phyloP scores from a whole-genome alignment of 768 basidiomycete genomes.

The Trametes elegans region DNA sequence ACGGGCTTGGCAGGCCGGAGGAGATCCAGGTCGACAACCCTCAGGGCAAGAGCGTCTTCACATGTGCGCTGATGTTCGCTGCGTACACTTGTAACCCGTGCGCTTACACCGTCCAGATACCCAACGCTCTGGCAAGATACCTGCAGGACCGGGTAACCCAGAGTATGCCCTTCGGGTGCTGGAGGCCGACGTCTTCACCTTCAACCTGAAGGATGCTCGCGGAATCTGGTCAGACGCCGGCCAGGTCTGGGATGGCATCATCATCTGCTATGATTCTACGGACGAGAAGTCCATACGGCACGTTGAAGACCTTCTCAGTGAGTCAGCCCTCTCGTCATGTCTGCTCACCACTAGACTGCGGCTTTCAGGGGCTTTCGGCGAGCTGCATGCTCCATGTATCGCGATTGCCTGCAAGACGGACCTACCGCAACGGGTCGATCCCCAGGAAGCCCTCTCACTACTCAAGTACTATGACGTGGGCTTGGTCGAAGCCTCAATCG shows the following conservation, averaged over 20 bases:
- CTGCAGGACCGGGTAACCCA: slow-evolving; percentile 14
- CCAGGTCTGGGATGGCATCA: slow-evolving; percentile 54
- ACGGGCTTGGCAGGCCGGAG: slow-evolving; percentile 40
- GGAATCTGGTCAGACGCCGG: slow-evolving; percentile 13
- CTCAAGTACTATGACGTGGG: slow-evolving; percentile 69
- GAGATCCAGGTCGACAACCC: slow-evolving; percentile 19
- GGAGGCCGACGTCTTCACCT: slow-evolving; percentile 32
- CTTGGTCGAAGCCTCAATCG: slow-evolving; percentile 68
- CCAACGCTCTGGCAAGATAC: slow-evolving; percentile 39
- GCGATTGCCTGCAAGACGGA: slow-evolving; percentile 91
- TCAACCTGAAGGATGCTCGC: slow-evolving; percentile 27
- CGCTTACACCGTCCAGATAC: slow-evolving; percentile 38
- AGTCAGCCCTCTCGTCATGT: slow-evolving; percentile 32
- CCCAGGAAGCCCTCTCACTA: slow-evolving; percentile 47
- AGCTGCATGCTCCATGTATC: slow-evolving; percentile 59
- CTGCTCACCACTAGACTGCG: slow-evolving; percentile 10
- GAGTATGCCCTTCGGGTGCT: slow-evolving; percentile 28
- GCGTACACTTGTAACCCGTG: slow-evolving; percentile 18
- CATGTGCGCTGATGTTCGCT: slow-evolving; percentile 29
- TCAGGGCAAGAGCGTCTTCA: slow-evolving; percentile 20
- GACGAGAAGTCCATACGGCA: slow-evolving; percentile 59
- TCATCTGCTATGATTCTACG: slow-evolving; percentile 84
- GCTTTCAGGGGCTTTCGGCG: slow-evolving; percentile 52
- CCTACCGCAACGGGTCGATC: slow-evolving; percentile 55
- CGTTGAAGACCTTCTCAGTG: slow-evolving; percentile 70